A percentile compares a stretch with the other conserved stretches of the same genome.
Evolutionary conservation across 257 asterid genomes (phyloP).

Genomic region (Petunia axillaris): DNA sequence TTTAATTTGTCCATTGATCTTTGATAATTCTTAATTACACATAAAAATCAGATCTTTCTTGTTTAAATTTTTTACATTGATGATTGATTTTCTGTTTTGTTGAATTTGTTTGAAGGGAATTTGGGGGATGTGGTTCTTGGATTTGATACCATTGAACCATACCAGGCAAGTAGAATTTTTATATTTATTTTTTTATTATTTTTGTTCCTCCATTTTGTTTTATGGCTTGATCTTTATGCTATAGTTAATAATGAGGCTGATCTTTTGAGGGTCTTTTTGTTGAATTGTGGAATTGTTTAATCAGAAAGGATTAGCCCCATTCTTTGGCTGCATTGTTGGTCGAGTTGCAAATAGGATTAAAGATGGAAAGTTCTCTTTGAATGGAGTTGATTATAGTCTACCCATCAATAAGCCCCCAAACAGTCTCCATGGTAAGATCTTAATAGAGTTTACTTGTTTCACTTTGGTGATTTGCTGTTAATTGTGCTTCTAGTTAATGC

Average conservation of each 20-base stretch:
- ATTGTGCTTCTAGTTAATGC: neutral
- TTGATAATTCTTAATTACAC: too few species aligned
- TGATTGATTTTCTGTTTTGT: conserved; percentile 9
- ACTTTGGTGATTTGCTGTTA: neutral
- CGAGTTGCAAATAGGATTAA: conserved; percentile 97
- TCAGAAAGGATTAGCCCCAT: conserved; percentile 91
- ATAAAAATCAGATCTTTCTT: conserved; percentile 8
- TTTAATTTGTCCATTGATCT: too few species aligned
- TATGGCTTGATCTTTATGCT: conserved; percentile 16
- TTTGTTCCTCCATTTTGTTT: neutral
- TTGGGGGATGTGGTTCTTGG: conserved; percentile 96
- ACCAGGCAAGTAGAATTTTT: conserved; percentile 52
- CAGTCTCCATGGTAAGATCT: conserved; percentile 82
- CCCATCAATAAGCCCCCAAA: conserved; percentile 92
- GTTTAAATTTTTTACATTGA: neutral
- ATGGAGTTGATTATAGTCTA: conserved; percentile 71
- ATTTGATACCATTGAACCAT: conserved; percentile 88
- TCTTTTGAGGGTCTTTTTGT: neutral
- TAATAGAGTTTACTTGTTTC: neutral
- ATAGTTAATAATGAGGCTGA: neutral
- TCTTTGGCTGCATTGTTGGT: conserved; percentile 97
- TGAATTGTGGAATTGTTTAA: conserved; percentile 6
- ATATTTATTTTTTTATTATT: neutral
- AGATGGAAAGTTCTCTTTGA: conserved; percentile 76
- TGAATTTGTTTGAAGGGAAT: conserved; percentile 55